Evolutionary conservation across 2,329 filamentous ascomycete species (phyloP), one percentile per base, ranked within the genome.

Genomic region (Penicillium sclerotigenum): DNA sequence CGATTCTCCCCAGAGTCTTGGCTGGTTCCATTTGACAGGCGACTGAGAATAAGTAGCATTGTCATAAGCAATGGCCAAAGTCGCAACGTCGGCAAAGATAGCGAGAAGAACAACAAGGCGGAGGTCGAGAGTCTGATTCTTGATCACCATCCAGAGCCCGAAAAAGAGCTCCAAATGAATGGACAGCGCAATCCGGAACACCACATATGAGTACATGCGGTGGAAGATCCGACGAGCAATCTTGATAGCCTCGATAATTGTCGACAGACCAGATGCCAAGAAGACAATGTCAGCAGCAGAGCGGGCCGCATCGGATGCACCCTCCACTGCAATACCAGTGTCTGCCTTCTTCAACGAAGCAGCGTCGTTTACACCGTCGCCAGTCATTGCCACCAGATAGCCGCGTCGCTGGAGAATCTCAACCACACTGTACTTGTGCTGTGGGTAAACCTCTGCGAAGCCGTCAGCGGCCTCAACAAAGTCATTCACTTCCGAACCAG

Each of bases 391-490:
- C 78, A 95, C 91, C 38, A 96, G 85, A 78, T 95, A 92, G 65
- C 91, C 91, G 85, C 91, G 89, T 80, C 93, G 88, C 79, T 96
- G 91, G 48, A 96, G 84, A 71, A 95, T 95, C 78, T 95, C 90
- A 68, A 96, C 91, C 75, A 94, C 90, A 64, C 91, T 90, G 80
- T 92, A 95, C 82, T 96, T 96, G 84, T 96, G 91, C 79, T 96
- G 89, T 67, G 91, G 91, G 82, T 94, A 95, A 56, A 96, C 91
- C 74, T 96, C 91, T 64, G 91, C 91, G 77, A 96, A 96, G 79
- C 91, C 91, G 83, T 96, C 91, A 60, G 91, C 91, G 80, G 89
- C 90, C 81, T 96, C 91, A 56, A 96, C 91, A 80, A 96, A 96
- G 80, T 96, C 91, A 78, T 94, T 95, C 54, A 96, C 89, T 78